phyloP scores from a whole-genome alignment of 768 basidiomycete species.

The Royoungia palumana region DNA sequence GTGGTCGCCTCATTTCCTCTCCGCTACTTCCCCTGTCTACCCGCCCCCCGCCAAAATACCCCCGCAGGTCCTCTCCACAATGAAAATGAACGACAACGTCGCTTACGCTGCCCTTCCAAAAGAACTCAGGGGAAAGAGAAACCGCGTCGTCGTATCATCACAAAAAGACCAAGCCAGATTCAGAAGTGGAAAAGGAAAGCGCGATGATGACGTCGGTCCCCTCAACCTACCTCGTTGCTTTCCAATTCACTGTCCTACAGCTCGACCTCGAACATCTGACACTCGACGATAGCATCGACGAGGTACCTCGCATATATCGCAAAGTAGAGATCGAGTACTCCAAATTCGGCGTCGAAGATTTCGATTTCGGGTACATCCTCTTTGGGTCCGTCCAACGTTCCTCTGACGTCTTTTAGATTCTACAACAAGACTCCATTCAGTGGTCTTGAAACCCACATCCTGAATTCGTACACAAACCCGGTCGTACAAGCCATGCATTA shows the following conservation, averaged over 20 bases:
- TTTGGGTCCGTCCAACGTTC: not conserved
- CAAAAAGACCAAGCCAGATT: constrained; percentile 71
- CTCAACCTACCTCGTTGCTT: not conserved
- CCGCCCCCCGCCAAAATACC: constrained; percentile 81
- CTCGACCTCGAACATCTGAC: constrained; percentile 51
- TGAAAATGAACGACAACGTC: constrained; percentile 86
- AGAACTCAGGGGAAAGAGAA: constrained; percentile 80
- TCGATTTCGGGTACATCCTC: constrained; percentile 83
- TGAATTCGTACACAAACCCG: constrained; percentile 95
- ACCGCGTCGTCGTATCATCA: constrained; percentile 56
- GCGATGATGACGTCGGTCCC: constrained; percentile 39
- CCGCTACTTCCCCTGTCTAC: constrained; percentile 43
- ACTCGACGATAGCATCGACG: constrained; percentile 50
- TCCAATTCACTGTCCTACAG: constrained; percentile 29
- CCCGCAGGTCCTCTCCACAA: constrained; percentile 64
- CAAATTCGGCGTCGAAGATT: constrained; percentile 98
- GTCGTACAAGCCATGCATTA: constrained; percentile 91
- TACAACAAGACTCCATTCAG: constrained; percentile 91
- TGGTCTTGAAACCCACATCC: constrained; percentile 94
- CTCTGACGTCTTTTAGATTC: constrained; percentile 49
- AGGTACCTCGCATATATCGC: constrained; percentile 78
- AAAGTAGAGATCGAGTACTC: constrained; percentile 98
- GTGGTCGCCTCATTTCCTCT: constrained; percentile 53
- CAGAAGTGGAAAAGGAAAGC: constrained; percentile 69
- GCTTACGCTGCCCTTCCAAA: constrained; percentile 87